Conservation (phyloP, 257 asterid species). For the Osmanthus fragrans region DNA sequence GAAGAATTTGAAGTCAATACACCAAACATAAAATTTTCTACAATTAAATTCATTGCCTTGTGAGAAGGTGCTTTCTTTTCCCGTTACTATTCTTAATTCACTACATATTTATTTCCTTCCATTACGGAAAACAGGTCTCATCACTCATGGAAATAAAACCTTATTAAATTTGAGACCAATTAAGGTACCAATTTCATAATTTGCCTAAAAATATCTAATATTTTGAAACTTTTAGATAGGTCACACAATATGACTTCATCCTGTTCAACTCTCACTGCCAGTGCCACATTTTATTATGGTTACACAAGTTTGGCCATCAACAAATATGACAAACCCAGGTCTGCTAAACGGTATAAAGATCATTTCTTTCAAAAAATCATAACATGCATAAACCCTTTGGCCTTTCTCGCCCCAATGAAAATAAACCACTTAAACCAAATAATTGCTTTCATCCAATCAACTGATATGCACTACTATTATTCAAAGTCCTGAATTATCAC, state of each 20-base stretch:
- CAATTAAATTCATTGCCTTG: neutral
- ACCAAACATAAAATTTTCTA: neutral
- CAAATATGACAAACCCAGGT: neutral
- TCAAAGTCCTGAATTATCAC: neutral
- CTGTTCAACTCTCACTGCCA: neutral
- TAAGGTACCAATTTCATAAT: neutral
- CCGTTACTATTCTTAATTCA: neutral
- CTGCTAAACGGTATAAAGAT: too few relatives aligned
- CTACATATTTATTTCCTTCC: neutral
- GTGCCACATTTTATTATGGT: too few relatives aligned
- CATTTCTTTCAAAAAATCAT: neutral
- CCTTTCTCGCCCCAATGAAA: slow-evolving; percentile 1
- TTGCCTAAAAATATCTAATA: neutral
- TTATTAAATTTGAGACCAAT: neutral
- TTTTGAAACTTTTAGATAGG: neutral
- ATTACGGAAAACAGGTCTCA: neutral
- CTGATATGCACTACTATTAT: neutral
- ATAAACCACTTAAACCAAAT: neutral
- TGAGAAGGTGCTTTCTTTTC: neutral
- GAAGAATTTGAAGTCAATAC: too few relatives aligned
- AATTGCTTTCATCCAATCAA: neutral
- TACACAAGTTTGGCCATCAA: neutral
- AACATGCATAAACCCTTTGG: neutral
- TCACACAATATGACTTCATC: neutral
- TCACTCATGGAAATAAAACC: neutral